Percentiles rank a stretch among this genome's conserved stretches.
phyloP scores from a whole-genome alignment of 2,329 filamentous ascomycete species.

The Penicillium sclerotiorum region DNA sequence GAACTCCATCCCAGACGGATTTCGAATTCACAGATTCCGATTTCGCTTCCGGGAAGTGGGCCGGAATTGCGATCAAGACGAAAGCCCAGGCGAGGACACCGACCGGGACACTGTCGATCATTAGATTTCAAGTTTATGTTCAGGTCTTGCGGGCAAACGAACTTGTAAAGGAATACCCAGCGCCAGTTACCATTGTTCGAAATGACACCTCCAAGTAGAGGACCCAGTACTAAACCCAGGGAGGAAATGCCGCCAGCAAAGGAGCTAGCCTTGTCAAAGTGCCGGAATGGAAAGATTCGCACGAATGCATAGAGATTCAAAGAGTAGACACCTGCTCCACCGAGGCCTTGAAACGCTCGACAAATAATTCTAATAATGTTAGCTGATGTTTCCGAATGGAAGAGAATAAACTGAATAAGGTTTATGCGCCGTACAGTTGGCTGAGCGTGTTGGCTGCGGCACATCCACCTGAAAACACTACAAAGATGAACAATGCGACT shows the following conservation, averaged over 20 bases:
- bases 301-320: conserved; percentile 61
- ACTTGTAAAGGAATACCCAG: conserved; percentile 67
- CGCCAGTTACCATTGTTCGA: conserved; percentile 59
- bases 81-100: conserved; percentile 12
- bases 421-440: conserved; percentile 23
- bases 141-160: conserved; percentile 23
- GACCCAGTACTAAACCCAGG: conserved; percentile 52
- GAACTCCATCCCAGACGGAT: neutral
- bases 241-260: conserved; percentile 60
- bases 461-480: conserved; percentile 46
- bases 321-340: conserved; percentile 64
- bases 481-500: conserved; percentile 50
- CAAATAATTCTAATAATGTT: conserved; percentile 53
- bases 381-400: too few relatives aligned
- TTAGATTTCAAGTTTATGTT: neutral
- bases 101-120: conserved; percentile 16
- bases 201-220: conserved; percentile 60
- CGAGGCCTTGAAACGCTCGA: conserved; percentile 44
- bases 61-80: conserved; percentile 11
- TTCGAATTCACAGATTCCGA: neutral
- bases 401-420: too few relatives aligned
- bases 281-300: conserved; percentile 52
- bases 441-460: conserved; percentile 40
- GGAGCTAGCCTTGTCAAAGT: conserved; percentile 58
- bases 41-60: conserved; percentile 7